Evolutionary conservation across 1,139 yeast species (phyloP).

Genomic region (Suhomyces bokatorum): DNA sequence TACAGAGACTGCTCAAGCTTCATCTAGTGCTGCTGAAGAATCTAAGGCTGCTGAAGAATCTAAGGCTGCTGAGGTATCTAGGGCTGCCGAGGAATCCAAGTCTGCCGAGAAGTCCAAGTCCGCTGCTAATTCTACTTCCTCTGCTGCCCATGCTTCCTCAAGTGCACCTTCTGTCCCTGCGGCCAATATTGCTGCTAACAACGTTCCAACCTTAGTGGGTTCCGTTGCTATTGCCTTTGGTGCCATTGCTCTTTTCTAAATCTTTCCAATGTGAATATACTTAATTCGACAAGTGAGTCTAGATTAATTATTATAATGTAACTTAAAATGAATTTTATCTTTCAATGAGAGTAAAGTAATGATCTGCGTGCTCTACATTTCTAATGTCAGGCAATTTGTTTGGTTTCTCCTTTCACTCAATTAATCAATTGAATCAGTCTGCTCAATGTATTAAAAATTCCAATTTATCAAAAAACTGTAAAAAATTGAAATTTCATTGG

Average conservation of each 20-base stretch:
- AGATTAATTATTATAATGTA: too few relatives aligned
- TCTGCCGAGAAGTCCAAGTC: constrained; percentile 5
- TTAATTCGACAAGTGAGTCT: too few relatives aligned
- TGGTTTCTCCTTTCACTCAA: too few relatives aligned
- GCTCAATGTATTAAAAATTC: not conserved
- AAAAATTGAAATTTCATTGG: too few relatives aligned
- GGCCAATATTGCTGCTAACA: constrained; percentile 13
- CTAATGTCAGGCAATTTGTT: too few relatives aligned
- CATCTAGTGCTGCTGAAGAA: constrained; percentile 10
- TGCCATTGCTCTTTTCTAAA: constrained; percentile 16
- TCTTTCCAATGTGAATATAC: too few relatives aligned
- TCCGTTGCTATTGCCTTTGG: constrained; percentile 16
- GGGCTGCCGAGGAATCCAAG: constrained; percentile 13
- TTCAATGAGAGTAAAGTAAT: too few relatives aligned
- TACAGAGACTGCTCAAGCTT: constrained; percentile 12
- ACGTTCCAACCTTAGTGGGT: constrained; percentile 14
- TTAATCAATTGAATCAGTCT: too few relatives aligned
- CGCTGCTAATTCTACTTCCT: constrained; percentile 3
- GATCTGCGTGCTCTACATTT: too few relatives aligned
- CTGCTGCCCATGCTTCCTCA: constrained; percentile 14
- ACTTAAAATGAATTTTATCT: too few relatives aligned
- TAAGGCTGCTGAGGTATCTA: constrained; percentile 7
- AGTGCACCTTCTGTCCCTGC: constrained; percentile 10
- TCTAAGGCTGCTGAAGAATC: constrained; percentile 13
- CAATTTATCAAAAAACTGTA: too few relatives aligned